These are phyloP conservation scores for Glonium stellatum DNA, from an alignment of 495 filamentous ascomycete genomes.

Conservation along the genomic window DNA sequence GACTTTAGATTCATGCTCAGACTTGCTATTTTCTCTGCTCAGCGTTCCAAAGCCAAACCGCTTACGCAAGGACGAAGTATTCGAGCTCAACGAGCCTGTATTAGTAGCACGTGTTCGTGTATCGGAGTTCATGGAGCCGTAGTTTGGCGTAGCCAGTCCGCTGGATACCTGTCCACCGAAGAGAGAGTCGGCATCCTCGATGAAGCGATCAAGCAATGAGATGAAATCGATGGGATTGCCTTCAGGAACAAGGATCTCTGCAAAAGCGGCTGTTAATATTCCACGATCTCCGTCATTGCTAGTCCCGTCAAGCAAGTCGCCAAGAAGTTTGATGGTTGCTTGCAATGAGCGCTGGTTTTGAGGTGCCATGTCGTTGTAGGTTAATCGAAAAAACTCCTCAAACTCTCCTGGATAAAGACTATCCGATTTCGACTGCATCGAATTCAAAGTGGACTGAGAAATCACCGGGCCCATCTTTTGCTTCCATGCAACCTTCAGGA, in stretches of 20 bases:
- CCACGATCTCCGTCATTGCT: slow-evolving; percentile 90
- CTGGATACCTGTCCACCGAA: slow-evolving; percentile 58
- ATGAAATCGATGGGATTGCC: slow-evolving; percentile 77
- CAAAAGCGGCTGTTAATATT: slow-evolving; percentile 81
- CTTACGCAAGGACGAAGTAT: slow-evolving; percentile 78
- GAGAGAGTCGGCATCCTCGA: slow-evolving; percentile 83
- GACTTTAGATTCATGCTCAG: slow-evolving; percentile 60
- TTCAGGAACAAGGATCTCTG: slow-evolving; percentile 75
- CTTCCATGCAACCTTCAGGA: slow-evolving; percentile 80
- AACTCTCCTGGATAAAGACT: slow-evolving; percentile 70
- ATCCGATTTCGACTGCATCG: slow-evolving; percentile 67
- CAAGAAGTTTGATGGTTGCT: slow-evolving; percentile 74
- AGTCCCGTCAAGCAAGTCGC: slow-evolving; percentile 86
- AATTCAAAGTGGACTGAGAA: slow-evolving; percentile 53
- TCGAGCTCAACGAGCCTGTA: slow-evolving; percentile 55
- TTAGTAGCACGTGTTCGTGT: slow-evolving; percentile 44
- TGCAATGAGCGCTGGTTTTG: slow-evolving; percentile 88
- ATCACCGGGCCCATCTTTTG: slow-evolving; percentile 82
- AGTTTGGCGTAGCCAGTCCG: slow-evolving; percentile 34
- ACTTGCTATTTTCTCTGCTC: slow-evolving; percentile 69
- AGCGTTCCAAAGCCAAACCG: slow-evolving; percentile 72
- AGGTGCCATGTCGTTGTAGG: slow-evolving; percentile 73
- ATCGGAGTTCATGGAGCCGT: slow-evolving; percentile 41
- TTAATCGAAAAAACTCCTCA: slow-evolving; percentile 71
- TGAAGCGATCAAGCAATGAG: slow-evolving; percentile 80